Conservation (phyloP, 495 filamentous ascomycete genomes). For the Trichoderma orchidacearum region DNA sequence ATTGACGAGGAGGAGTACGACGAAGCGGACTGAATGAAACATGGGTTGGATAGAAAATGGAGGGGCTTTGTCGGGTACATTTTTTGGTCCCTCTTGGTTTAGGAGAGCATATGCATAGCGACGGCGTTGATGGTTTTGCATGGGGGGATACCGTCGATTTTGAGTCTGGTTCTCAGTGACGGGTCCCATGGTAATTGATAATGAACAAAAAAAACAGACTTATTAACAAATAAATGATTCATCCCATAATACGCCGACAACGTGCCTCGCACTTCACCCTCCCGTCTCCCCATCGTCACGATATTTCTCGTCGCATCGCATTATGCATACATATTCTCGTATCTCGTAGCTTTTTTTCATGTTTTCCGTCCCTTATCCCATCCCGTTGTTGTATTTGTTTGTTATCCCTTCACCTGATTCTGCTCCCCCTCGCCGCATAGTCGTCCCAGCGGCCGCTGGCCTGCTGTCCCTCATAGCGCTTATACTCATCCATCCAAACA, state of each 20-base stretch:
- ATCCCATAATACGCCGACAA: neutral
- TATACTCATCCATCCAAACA: conserved; percentile 45
- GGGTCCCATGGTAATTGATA: no score
- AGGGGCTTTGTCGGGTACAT: neutral
- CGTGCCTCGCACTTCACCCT: no score
- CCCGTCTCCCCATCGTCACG: neutral
- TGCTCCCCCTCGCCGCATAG: neutral
- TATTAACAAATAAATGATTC: neutral
- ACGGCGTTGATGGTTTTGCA: conserved; percentile 10
- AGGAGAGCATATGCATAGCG: conserved; percentile 12
- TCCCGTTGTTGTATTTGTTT: neutral
- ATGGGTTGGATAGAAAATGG: neutral
- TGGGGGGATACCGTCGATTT: no score
- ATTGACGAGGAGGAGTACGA: conserved; percentile 51
- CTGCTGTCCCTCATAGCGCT: conserved; percentile 25
- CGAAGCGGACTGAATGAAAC: conserved; percentile 32
- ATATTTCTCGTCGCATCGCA: neutral
- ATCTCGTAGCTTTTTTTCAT: neutral
- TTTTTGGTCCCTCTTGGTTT: neutral
- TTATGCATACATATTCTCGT: neutral
- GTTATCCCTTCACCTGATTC: neutral
- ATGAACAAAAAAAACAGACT: neutral
- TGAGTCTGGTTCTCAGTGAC: no score
- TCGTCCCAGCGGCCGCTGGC: neutral
- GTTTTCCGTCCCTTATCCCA: neutral